Evolutionary conservation across 192 early-diverging fungal genomes (phyloP).

Genomic region (Chytriomyces sp.): DNA sequence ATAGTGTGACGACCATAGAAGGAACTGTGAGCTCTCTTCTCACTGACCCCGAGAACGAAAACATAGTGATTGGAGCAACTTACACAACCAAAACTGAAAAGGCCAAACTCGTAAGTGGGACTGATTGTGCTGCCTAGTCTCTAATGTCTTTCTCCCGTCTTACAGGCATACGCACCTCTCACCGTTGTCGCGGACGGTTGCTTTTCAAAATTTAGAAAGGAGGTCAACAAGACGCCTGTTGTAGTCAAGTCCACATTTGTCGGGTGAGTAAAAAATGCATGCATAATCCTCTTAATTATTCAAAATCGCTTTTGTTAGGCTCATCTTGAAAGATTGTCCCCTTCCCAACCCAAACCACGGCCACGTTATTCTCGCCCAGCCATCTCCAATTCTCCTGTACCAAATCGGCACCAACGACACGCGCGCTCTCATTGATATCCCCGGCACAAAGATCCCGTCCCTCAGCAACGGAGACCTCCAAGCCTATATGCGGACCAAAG

Average conservation of each 20-base stretch:
- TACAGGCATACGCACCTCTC: slow-evolving; percentile 69
- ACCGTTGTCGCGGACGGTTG: slow-evolving; percentile 92
- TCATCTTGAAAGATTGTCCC: slow-evolving; percentile 68
- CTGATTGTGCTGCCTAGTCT: not conserved
- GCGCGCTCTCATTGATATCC: slow-evolving; percentile 88
- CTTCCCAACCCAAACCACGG: slow-evolving; percentile 87
- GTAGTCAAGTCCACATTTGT: slow-evolving; percentile 69
- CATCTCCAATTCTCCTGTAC: slow-evolving; percentile 88
- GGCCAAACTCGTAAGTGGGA: not conserved
- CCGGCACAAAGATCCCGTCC: slow-evolving; percentile 76
- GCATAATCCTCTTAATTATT: not conserved
- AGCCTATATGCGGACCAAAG: slow-evolving; percentile 61
- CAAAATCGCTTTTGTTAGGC: slow-evolving; percentile 39
- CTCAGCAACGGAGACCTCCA: slow-evolving; percentile 61
- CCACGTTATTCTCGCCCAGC: slow-evolving; percentile 85
- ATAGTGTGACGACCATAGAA: slow-evolving; percentile 76
- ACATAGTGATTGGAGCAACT: slow-evolving; percentile 57
- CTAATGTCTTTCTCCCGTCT: not conserved
- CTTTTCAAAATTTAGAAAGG: slow-evolving; percentile 90
- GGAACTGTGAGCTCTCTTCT: slow-evolving; percentile 74
- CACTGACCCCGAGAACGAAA: slow-evolving; percentile 36
- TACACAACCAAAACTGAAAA: slow-evolving; percentile 44
- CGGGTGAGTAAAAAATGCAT: no score
- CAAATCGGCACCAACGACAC: slow-evolving; percentile 87
- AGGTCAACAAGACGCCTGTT: slow-evolving; percentile 58